A percentile compares a stretch with the other conserved stretches of the same genome.
Evolutionary conservation across 1,284 basidiomycete species (phyloP).

Genomic region (Cryptococcus deneoformans): DNA sequence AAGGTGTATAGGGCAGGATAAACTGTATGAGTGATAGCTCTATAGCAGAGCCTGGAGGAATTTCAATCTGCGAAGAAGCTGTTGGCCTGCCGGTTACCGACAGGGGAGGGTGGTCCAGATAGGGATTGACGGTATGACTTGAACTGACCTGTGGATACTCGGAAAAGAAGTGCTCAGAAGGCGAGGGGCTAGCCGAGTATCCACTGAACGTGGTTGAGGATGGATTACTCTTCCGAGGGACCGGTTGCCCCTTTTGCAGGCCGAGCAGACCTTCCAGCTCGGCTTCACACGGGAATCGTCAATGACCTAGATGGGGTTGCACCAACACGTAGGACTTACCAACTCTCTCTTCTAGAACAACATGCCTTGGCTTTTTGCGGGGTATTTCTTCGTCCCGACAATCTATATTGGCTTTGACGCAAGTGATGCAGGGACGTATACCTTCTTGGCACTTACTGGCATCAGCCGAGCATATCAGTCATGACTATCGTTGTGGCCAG

Average conservation of each 20-base stretch:
- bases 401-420: conserved; percentile 20
- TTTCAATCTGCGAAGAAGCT: conserved; percentile 8
- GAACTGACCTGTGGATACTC: not conserved
- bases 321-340: conserved; percentile 13
- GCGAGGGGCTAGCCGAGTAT: not conserved
- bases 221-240: not conserved
- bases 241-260: conserved; percentile 4
- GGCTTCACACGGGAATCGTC: no score
- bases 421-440: conserved; percentile 23
- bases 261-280: not conserved
- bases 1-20: conserved; percentile 30
- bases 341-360: conserved; percentile 31
- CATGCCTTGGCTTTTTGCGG: conserved; percentile 21
- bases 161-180: not conserved
- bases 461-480: not conserved
- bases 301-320: not conserved
- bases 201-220: not conserved
- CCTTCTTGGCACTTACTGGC: conserved; percentile 33
- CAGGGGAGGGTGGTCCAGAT: not conserved
- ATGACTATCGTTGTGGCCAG: not conserved
- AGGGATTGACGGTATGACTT: not conserved
- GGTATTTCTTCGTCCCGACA: conserved; percentile 32
- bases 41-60: conserved; percentile 23
- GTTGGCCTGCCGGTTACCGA: no score
- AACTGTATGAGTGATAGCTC: conserved; percentile 26